Percentiles rank a stretch among this genome's conserved stretches.
Conservation (phyloP, 805 yeast species). For the Metschnikowia cerradonensis region DNA sequence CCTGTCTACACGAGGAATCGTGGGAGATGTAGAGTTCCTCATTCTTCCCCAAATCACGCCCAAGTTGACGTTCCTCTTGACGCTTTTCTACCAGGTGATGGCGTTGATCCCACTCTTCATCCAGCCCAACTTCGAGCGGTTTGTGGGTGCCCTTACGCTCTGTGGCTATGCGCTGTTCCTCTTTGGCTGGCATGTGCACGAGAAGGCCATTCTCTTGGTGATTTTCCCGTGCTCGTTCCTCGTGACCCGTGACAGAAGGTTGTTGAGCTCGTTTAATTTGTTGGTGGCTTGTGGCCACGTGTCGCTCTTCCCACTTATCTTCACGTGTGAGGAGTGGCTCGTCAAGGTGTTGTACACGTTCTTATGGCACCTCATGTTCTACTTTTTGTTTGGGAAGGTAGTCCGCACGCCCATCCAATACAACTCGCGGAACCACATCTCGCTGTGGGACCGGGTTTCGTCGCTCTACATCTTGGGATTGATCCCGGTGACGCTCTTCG, state of each 20-base stretch:
- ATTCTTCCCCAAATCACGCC: slow-evolving; percentile 82
- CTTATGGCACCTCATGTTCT: slow-evolving; percentile 80
- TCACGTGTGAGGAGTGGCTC: slow-evolving; percentile 73
- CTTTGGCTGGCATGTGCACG: slow-evolving; percentile 99
- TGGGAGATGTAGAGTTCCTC: slow-evolving; percentile 82
- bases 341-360: slow-evolving; percentile 73
- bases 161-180: slow-evolving; percentile 90
- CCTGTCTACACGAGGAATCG: slow-evolving; percentile 73
- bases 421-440: slow-evolving; percentile 6
- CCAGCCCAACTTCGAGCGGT: slow-evolving; percentile 72
- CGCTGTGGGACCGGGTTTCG: slow-evolving; percentile 59
- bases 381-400: slow-evolving; percentile 67
- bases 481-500: slow-evolving; percentile 53
- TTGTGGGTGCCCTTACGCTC: slow-evolving; percentile 77
- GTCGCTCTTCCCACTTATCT: slow-evolving; percentile 82
- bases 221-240: slow-evolving; percentile 84
- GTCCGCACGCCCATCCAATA: slow-evolving; percentile 49
- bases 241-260: slow-evolving; percentile 64
- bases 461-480: slow-evolving; percentile 64
- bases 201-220: slow-evolving; percentile 88
- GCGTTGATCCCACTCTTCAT: slow-evolving; percentile 67
- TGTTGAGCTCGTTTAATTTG: slow-evolving; percentile 67
- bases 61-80: slow-evolving; percentile 66
- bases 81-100: slow-evolving; percentile 79
- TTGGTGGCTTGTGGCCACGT: slow-evolving; percentile 78